Base-by-base conservation (phyloP, 352 stramenopile species). In the Thalassiosira ordinaria region DNA sequence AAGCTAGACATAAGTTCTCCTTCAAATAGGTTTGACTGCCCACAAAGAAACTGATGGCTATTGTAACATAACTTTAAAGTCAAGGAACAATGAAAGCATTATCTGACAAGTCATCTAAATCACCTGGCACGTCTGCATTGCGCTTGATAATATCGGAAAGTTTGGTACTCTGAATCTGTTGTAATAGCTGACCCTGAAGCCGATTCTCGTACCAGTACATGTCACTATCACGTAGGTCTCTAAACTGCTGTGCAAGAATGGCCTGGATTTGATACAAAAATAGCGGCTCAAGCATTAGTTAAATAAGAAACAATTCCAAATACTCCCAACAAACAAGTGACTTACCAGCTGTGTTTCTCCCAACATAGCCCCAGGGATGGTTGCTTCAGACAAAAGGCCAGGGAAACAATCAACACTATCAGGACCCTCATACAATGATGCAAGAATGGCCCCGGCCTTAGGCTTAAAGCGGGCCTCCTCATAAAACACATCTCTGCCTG, bases 371-470 rank as follows among this genome's bases (percentile, higher is more conserved):
- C 77, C 77, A 1, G 67, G 37, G 7, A 78, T 13, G 13, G 52
- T 57, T 6, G 57, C 41, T 55, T 85, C 77, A 9, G 69, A 68
- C n/a, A 71, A 68, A 49, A 76, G 64, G n/a, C 77, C 77, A 27
- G 78, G 53, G 49, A 49, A 85, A 20, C 64, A 77, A 51, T 85
- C 77, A 24, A 85, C 74, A 29, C 81, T 33, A 52, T 77, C 70
- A 46, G 53, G 67, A 46, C 59, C 41, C 27, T 26, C 67, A 39
- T 85, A 85, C 8, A 78, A 62, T 18, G 56, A 74, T 33, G 62
- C 70, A 20, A 85, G 33, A 26, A 59, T 56, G 27, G 66, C 13
- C 26, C 46, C n/a, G 16, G 77, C 64, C 22, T 33, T 53, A 29
- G 56, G 39, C 37, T 9, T 16, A 16, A 47, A 47, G 37, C 16